A percentile compares a stretch with the other conserved stretches of the same genome.
These are phyloP conservation scores for Blastomyces gilchristii DNA, from an alignment of 2,329 filamentous ascomycete genomes.

Conservation along the genomic window DNA sequence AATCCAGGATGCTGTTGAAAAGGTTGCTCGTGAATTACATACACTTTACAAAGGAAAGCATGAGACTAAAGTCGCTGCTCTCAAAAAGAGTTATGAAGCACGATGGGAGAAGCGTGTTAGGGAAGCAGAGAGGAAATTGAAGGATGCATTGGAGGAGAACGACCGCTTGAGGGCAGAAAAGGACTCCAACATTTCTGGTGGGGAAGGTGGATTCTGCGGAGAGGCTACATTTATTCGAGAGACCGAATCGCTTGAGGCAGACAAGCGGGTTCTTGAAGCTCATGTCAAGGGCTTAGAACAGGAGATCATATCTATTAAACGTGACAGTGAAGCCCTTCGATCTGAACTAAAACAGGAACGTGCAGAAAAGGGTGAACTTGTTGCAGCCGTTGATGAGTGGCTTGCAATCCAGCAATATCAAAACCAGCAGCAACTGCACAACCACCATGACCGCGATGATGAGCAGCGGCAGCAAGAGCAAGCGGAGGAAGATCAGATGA, in stretches of 20 bases:
- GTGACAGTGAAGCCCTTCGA: slow-evolving; percentile 56
- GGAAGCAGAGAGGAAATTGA: slow-evolving; percentile 63
- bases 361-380: slow-evolving; percentile 39
- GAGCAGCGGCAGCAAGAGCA: slow-evolving; percentile 9
- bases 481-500: background rate
- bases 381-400: slow-evolving; percentile 40
- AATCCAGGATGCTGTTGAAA: slow-evolving; percentile 76
- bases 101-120: slow-evolving; percentile 82
- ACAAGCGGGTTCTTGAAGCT: slow-evolving; percentile 59
- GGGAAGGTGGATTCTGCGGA: slow-evolving; percentile 34
- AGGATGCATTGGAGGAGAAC: slow-evolving; percentile 61
- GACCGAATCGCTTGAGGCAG: slow-evolving; percentile 54
- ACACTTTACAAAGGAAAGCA: slow-evolving; percentile 94
- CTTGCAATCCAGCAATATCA: slow-evolving; percentile 31
- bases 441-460: background rate
- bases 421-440: slow-evolving; percentile 6
- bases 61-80: slow-evolving; percentile 83
- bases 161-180: slow-evolving; percentile 58
- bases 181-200: slow-evolving; percentile 55
- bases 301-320: slow-evolving; percentile 58
- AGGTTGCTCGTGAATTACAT: slow-evolving; percentile 88
- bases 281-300: slow-evolving; percentile 65
- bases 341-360: slow-evolving; percentile 47
- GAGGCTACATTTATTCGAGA: slow-evolving; percentile 38
- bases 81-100: slow-evolving; percentile 71